phyloP scores from a whole-genome alignment of 1,284 basidiomycete genomes.

The Austroboletus niveus region DNA sequence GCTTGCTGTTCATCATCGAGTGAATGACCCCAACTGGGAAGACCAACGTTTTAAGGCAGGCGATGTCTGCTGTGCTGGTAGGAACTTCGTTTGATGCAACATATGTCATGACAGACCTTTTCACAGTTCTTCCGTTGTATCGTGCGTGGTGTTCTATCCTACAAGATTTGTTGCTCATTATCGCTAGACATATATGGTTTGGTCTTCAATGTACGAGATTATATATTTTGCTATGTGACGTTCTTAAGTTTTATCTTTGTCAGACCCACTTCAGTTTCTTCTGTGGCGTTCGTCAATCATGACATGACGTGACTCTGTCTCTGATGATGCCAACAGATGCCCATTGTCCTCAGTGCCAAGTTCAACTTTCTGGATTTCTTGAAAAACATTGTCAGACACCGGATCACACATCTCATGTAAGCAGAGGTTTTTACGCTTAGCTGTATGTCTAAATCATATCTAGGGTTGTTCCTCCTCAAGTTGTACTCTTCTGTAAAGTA shows the following conservation, averaged over 20 bases:
- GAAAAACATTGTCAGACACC: slow-evolving; percentile 51
- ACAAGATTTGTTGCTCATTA: neutral
- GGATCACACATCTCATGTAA: slow-evolving; percentile 51
- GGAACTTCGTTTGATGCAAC: slow-evolving; percentile 6
- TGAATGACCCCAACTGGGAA: slow-evolving; percentile 38
- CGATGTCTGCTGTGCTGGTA: slow-evolving; percentile 40
- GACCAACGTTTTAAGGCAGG: slow-evolving; percentile 39
- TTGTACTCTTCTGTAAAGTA: slow-evolving; percentile 60
- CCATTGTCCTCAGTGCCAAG: slow-evolving; percentile 48
- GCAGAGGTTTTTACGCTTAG: slow-evolving; percentile 14
- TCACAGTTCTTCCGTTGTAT: slow-evolving; percentile 34
- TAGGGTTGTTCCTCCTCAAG: slow-evolving; percentile 55
- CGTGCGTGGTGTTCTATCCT: slow-evolving; percentile 28
- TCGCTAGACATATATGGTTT: slow-evolving; percentile 51
- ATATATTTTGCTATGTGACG: neutral
- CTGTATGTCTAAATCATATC: slow-evolving; percentile 22
- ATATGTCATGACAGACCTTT: slow-evolving; percentile 2
- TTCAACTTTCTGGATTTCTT: slow-evolving; percentile 56
- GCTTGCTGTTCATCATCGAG: slow-evolving; percentile 48
- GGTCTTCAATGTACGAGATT: slow-evolving; percentile 38
- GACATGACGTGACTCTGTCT: neutral
- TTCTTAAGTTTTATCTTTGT: slow-evolving; percentile 3
- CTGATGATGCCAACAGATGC: slow-evolving; percentile 31
- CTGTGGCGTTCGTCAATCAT: slow-evolving; percentile 34
- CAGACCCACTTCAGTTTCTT: slow-evolving; percentile 43